A percentile compares a stretch with the other conserved stretches of the same genome.
These are phyloP conservation scores for Diaporthe vexans DNA, from an alignment of 2,329 filamentous ascomycete genomes.

Conservation along the genomic window DNA sequence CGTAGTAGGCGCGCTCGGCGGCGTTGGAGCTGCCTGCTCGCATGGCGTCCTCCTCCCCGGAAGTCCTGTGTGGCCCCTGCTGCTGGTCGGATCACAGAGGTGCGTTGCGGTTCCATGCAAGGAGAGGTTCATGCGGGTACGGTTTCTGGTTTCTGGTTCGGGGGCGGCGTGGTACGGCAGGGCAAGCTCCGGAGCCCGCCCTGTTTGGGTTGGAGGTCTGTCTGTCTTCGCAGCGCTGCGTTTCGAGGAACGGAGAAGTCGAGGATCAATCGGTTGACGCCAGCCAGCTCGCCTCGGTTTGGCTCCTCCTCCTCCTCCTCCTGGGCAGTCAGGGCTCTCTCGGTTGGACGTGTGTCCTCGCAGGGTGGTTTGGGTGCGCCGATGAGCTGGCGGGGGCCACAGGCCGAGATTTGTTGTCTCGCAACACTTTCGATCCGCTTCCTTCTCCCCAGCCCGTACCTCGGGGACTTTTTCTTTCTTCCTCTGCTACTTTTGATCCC, in stretches of 20 bases:
- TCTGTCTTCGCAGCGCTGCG: not conserved
- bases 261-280: not conserved
- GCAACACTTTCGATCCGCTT: not conserved
- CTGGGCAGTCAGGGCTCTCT: conserved; percentile 14
- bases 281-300: not conserved
- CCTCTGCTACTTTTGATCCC: not conserved
- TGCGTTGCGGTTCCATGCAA: conserved; percentile 27
- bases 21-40: conserved; percentile 49
- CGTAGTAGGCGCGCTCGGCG: conserved; percentile 56
- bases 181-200: conserved; percentile 36
- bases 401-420: not conserved
- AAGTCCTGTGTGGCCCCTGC: conserved; percentile 30
- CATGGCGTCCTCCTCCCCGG: conserved; percentile 49
- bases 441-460: not conserved
- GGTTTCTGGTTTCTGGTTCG: conserved; percentile 6
- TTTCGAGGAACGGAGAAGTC: not conserved
- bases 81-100: conserved; percentile 29
- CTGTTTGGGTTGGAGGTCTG: not conserved
- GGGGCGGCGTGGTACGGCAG: conserved; percentile 31
- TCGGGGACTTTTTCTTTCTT: not conserved
- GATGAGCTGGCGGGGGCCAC: conserved; percentile 16
- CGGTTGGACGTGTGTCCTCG: conserved; percentile 22
- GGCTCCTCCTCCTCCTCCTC: not conserved
- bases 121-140: not conserved
- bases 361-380: conserved; percentile 24